Conservation (phyloP, 2,329 filamentous ascomycete species). For the Trichoderma afroharzianum region DNA sequence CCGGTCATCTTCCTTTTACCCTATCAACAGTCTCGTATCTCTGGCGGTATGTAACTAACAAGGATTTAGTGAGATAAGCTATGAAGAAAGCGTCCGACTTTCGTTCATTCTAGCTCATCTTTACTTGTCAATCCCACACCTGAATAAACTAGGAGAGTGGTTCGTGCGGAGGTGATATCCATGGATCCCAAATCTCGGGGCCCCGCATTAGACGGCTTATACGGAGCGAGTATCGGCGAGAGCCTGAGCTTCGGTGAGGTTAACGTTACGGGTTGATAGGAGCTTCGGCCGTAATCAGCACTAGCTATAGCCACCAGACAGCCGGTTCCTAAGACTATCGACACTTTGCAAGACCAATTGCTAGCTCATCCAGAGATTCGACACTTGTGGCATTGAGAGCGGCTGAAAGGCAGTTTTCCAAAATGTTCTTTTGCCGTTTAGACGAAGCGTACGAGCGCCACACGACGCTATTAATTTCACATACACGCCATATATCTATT, state of each 20-base stretch:
- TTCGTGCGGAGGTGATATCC: not conserved
- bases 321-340: not conserved
- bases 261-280: not conserved
- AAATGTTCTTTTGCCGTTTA: not conserved
- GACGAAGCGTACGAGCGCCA: not conserved
- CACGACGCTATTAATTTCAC: not conserved
- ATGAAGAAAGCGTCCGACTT: not conserved
- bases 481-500: not conserved
- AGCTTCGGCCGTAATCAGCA: not conserved
- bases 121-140: not conserved
- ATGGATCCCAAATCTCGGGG: not conserved
- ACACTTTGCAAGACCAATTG: not conserved
- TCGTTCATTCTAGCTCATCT: not conserved
- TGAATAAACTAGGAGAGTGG: not conserved
- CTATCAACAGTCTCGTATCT: not conserved
- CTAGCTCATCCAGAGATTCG: not conserved
- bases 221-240: not conserved
- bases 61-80: not conserved
- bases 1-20: not conserved
- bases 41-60: not conserved
- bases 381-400: not conserved
- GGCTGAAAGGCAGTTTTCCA: conserved; percentile 2
- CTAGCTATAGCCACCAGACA: not conserved
- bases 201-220: not conserved
- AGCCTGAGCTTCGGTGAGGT: not conserved